Base-by-base conservation (phyloP, 228 moss, liverwort and hornwort genomes). In the Sphagnum magellanicum region DNA sequence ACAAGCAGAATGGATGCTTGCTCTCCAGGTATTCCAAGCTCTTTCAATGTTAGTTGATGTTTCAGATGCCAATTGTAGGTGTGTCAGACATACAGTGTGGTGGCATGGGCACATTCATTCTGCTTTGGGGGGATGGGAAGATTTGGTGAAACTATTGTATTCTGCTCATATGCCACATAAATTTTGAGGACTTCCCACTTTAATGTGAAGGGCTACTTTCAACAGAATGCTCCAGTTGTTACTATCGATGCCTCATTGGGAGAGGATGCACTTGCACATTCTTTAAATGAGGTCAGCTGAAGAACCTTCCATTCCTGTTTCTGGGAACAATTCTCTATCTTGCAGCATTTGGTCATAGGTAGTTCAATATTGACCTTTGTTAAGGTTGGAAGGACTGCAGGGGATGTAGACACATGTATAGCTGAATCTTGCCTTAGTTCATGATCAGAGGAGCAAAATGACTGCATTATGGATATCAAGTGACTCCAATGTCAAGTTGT, bases 171-270 rank as follows among this genome's bases (percentile, higher is more conserved):
- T 17, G 17, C 17, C 17, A 17, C 17, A 17, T 17, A 17, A 17
- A 17, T 17, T 17, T 17, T 17, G 17, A 17, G 17, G 17, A 17
- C 12, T 53, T 52, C 12, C 50, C 62, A 66, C 50, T 50, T 70
- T 50, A 16, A 65, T 66, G 64, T 61, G 16, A 80, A 97, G 91
- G 93, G 90, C 64, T 91, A 88, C 60, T 87, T 90, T 69, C 74
- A 91, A 65, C 81, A 82, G 68, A 93, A 78, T 71, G 73, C 78
- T 14, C 67, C 72, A 66, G 93, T 93, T 13, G 91, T 98, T 62
- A 98, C 97, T 51, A 86, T 98, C 49, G 93, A 98, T 66, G 90
- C 97, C 14, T 90, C 91, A 5, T 73, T 98, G 53, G 97, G 97
- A 64, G 97, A 98, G 63, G 91, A 93, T 0, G 90, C 93, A 13